Conservation (phyloP, 2,329 filamentous ascomycete species). For the Fusarium equiseti region DNA sequence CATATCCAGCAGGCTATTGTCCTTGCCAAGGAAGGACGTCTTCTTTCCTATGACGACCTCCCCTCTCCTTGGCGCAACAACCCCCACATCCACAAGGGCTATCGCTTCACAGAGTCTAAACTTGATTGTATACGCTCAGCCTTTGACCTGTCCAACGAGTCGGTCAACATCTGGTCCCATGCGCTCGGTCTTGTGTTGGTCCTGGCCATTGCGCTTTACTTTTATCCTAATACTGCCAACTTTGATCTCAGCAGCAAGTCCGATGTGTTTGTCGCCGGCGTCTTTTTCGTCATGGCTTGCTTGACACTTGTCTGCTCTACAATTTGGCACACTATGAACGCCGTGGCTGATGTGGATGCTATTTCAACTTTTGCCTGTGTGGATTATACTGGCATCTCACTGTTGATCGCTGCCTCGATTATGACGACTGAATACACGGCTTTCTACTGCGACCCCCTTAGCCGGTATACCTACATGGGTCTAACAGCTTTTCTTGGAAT, state of each 20-base stretch:
- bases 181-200: slow-evolving; percentile 89
- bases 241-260: slow-evolving; percentile 88
- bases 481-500: slow-evolving; percentile 85
- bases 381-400: slow-evolving; percentile 96
- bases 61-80: slow-evolving; percentile 95
- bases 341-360: slow-evolving; percentile 87
- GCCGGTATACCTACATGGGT: slow-evolving; percentile 86
- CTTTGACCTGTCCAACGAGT: slow-evolving; percentile 89
- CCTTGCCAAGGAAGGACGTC: slow-evolving; percentile 80
- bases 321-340: slow-evolving; percentile 99
- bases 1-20: slow-evolving; percentile 83
- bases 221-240: slow-evolving; percentile 89
- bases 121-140: slow-evolving; percentile 87
- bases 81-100: slow-evolving; percentile 90
- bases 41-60: slow-evolving; percentile 90
- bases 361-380: slow-evolving; percentile 97
- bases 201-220: slow-evolving; percentile 90
- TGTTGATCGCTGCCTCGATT: slow-evolving; percentile 95
- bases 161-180: slow-evolving; percentile 98
- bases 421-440: slow-evolving; percentile 99
- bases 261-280: slow-evolving; percentile 89
- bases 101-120: slow-evolving; percentile 94
- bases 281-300: slow-evolving; percentile 96
- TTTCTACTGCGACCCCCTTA: slow-evolving; percentile 95
- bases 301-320: slow-evolving; percentile 95